Evolutionary conservation across 441 rosid species (phyloP).

Genomic region (Syzygium malaccense): DNA sequence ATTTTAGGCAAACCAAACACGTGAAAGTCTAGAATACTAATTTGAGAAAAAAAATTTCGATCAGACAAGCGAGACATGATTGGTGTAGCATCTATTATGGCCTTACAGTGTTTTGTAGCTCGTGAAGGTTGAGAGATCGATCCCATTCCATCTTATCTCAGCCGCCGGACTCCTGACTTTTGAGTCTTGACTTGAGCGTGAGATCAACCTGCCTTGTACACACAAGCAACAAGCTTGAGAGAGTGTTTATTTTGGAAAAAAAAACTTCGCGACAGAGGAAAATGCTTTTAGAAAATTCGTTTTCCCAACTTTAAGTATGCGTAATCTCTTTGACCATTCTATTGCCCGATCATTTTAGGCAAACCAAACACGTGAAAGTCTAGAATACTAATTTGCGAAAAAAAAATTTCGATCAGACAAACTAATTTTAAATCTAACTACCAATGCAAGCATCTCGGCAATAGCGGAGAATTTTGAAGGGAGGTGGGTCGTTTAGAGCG

Average conservation of each 20-base stretch:
- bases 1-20: background rate
- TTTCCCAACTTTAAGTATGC: background rate
- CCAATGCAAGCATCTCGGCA: background rate
- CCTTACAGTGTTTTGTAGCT: background rate
- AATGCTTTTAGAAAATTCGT: background rate
- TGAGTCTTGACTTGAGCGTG: background rate
- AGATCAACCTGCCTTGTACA: background rate
- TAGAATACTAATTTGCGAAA: background rate
- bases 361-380: fast-evolving
- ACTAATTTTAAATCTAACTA: background rate
- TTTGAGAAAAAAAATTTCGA: no score
- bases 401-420: background rate
- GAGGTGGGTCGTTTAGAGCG: background rate
- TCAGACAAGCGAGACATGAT: background rate
- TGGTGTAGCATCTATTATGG: background rate
- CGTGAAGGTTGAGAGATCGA: background rate
- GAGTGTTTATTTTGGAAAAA: background rate
- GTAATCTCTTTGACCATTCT: background rate
- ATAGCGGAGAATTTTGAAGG: background rate
- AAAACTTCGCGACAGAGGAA: background rate
- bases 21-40: background rate
- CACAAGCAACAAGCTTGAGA: background rate
- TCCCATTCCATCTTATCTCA: background rate
- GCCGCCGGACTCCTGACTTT: background rate
- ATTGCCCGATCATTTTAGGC: background rate